Base-by-base conservation (phyloP, 2,329 filamentous ascomycete species). In the Thermoascus crustaceus region DNA sequence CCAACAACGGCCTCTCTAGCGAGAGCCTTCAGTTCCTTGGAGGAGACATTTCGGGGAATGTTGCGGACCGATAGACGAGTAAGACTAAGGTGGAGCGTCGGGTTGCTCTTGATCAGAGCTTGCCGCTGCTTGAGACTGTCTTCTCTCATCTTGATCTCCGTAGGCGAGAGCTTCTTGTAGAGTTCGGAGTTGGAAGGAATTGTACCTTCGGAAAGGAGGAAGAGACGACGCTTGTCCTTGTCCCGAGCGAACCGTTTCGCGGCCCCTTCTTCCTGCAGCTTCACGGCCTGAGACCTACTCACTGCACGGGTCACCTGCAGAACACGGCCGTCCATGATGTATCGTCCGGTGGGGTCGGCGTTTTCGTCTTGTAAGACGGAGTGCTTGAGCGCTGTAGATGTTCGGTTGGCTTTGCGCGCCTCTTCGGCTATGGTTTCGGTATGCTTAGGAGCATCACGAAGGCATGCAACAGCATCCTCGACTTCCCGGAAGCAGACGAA, bases 21-120 rank as follows among this genome's bases (percentile, higher is more conserved):
- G 30, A 98, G 74, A 26, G 85, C 81, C 60, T 98, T 98, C 33
- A 98, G 72, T 35, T 85, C 84, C 61, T 94, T 96, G 16, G 85
- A 84, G 16, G 75, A 80, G 44, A 95, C 71, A 54, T 81, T 79
- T 43, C 84, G 79, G 2, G 91, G 91, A 4, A 98, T 73, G 56
- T 98, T 98, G 48, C 91, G 85, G 37, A 98, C 69, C 1, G 89
- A 89, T 20, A 98, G 76, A 51, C 91, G 83, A 5, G 87, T 94
- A 34, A 98, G 70, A 58, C 83, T 91, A 35, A 98, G 64, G 60
- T 95, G 85, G 21, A 98, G 71, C 32, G 80, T 82, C 0, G 91
- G 89, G 58, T 98, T 98, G 59, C 75, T 78, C 66, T 95, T 83
- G 49, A 98, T 86, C 40, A 95, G 74, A 49, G 82, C 84, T 66